Conservation (phyloP, 805 yeast genomes). For the Spathaspora girioi region DNA sequence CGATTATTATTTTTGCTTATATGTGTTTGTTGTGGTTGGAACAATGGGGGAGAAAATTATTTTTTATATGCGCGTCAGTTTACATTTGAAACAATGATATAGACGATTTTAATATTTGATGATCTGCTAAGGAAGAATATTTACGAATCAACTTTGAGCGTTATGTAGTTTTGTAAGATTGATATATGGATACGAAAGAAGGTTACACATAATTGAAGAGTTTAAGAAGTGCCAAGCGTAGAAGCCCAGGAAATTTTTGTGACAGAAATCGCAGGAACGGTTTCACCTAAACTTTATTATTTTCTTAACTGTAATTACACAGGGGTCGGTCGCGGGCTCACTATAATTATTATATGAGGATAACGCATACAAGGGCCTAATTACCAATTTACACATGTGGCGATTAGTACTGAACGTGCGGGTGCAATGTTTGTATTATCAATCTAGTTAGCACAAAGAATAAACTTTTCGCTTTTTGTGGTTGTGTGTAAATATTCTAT, state of each 20-base stretch:
- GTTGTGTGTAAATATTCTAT: neutral
- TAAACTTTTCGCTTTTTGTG: neutral
- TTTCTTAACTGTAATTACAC: too few species aligned
- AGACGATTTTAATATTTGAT: neutral
- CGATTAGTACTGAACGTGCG: neutral
- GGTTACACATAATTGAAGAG: neutral
- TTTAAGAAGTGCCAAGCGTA: too few species aligned
- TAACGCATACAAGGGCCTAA: neutral
- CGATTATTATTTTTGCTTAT: neutral
- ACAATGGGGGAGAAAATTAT: neutral
- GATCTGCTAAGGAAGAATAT: neutral
- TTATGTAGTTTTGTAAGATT: neutral
- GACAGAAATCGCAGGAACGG: too few species aligned
- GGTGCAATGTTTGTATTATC: neutral
- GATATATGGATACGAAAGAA: neutral
- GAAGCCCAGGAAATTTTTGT: too few species aligned
- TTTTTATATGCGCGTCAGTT: neutral
- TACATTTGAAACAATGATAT: neutral
- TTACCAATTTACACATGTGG: neutral
- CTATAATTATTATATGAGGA: neutral
- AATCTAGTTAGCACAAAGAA: neutral
- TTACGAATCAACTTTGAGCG: neutral
- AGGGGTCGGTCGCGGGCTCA: too few species aligned
- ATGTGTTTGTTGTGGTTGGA: neutral
- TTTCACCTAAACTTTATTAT: too few species aligned